Evolutionary conservation across 495 filamentous ascomycete genomes (phyloP).

Genomic region (Cryomyces antarcticus): DNA sequence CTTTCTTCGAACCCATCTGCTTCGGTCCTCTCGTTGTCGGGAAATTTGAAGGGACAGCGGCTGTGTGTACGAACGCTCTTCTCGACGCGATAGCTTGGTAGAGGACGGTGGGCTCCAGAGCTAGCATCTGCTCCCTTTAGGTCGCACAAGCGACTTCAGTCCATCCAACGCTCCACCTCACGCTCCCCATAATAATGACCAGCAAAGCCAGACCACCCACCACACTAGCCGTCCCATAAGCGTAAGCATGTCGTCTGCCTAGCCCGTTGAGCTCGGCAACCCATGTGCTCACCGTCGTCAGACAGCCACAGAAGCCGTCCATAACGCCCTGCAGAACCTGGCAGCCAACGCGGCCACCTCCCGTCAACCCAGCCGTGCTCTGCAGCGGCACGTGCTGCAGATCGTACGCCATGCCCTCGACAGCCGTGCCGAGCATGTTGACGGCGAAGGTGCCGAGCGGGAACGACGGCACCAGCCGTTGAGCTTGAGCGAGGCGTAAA

Average conservation of each 20-base stretch:
- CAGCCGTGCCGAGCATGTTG: constrained; percentile 56
- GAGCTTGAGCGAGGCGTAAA: constrained; percentile 43
- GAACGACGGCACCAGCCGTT: constrained; percentile 49
- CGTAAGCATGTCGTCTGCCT: constrained; percentile 44
- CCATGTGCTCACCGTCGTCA: constrained; percentile 91
- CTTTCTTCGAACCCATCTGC: too few relatives aligned
- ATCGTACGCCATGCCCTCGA: constrained; percentile 48
- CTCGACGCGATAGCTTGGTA: too few relatives aligned
- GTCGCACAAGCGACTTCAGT: constrained; percentile 25
- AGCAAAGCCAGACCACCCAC: constrained; percentile 39
- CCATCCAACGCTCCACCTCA: constrained; percentile 57
- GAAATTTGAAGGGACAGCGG: too few relatives aligned
- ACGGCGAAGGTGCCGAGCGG: constrained; percentile 78
- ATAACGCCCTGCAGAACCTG: constrained; percentile 66
- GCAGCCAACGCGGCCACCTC: constrained; percentile 33
- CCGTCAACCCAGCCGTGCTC: constrained; percentile 22
- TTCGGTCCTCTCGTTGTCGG: too few relatives aligned
- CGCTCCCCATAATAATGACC: constrained; percentile 59
- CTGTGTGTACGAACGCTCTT: too few relatives aligned
- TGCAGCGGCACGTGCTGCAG: constrained; percentile 37
- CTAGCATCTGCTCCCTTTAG: neutral
- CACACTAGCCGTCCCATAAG: constrained; percentile 54
- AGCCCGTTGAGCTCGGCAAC: constrained; percentile 57
- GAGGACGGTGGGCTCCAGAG: too few relatives aligned
- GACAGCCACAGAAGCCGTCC: constrained; percentile 81